Conservation (phyloP, 1,139 yeast species). For the Hyphopichia wangnamkhiaoensis region DNA sequence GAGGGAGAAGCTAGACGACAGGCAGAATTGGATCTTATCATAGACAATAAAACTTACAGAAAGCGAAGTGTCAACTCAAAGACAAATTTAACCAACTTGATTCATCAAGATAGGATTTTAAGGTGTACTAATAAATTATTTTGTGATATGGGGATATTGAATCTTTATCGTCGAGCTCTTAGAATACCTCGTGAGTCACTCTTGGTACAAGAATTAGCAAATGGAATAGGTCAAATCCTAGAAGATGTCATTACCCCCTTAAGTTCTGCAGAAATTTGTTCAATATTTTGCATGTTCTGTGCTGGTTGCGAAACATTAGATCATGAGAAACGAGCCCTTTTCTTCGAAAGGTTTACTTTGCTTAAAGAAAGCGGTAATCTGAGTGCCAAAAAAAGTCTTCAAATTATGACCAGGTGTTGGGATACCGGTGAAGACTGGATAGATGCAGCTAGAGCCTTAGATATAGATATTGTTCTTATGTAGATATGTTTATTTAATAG, state of each 20-base stretch:
- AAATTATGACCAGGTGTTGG: slow-evolving; percentile 60
- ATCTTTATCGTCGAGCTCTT: slow-evolving; percentile 57
- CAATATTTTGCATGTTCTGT: slow-evolving; percentile 55
- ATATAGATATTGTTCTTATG: slow-evolving; percentile 38
- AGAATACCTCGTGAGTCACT: slow-evolving; percentile 46
- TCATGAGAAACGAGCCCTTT: slow-evolving; percentile 31
- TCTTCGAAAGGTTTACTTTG: slow-evolving; percentile 35
- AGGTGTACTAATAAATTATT: slow-evolving; percentile 59
- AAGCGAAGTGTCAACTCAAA: slow-evolving; percentile 13
- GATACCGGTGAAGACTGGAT: slow-evolving; percentile 58
- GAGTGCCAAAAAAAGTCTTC: slow-evolving; percentile 49
- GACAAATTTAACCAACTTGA: slow-evolving; percentile 19
- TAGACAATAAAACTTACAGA: slow-evolving; percentile 14
- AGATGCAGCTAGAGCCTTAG: slow-evolving; percentile 44
- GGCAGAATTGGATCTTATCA: slow-evolving; percentile 30
- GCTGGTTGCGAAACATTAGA: slow-evolving; percentile 61
- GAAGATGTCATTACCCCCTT: slow-evolving; percentile 39
- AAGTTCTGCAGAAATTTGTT: slow-evolving; percentile 57
- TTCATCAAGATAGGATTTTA: slow-evolving; percentile 40
- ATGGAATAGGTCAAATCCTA: slow-evolving; percentile 36
- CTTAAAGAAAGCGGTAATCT: slow-evolving; percentile 48
- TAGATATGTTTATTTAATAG: background rate
- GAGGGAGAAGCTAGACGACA: slow-evolving; percentile 37
- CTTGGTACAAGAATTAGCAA: slow-evolving; percentile 49
- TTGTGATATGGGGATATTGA: slow-evolving; percentile 55